Percentiles rank a stretch among this genome's conserved stretches.
phyloP scores from a whole-genome alignment of 495 filamentous ascomycete species.

The Parathielavia appendiculata region DNA sequence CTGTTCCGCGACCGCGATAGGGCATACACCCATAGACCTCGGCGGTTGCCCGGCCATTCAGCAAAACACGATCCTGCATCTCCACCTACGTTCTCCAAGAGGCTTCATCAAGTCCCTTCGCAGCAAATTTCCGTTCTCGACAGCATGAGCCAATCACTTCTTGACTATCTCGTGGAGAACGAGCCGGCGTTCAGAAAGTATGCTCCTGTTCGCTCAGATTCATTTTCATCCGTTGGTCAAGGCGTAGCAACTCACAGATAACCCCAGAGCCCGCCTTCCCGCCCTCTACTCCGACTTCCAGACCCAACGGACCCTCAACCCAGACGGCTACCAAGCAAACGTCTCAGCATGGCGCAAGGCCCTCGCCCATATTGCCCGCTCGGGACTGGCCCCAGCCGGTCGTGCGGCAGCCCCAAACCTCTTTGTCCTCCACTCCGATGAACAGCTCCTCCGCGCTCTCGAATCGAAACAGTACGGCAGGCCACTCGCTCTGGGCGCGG shows the following conservation, averaged over 20 bases:
- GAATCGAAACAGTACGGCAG: constrained; percentile 74
- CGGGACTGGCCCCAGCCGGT: constrained; percentile 43
- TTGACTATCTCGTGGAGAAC: constrained; percentile 44
- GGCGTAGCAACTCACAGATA: constrained; percentile 10
- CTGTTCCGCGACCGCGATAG: not conserved
- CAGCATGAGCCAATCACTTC: constrained; percentile 25
- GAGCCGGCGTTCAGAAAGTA: constrained; percentile 45
- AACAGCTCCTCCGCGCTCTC: constrained; percentile 63
- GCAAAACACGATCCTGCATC: not conserved
- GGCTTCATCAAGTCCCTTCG: not conserved
- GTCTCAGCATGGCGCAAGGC: constrained; percentile 75
- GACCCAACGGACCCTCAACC: constrained; percentile 71
- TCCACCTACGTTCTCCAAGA: not conserved
- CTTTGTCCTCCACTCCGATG: constrained; percentile 62
- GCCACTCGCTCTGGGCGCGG: constrained; percentile 75
- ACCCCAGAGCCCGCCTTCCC: constrained; percentile 67
- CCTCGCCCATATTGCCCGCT: constrained; percentile 59
- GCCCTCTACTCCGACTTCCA: constrained; percentile 94
- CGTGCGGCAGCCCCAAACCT: constrained; percentile 39
- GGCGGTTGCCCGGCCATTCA: not conserved
- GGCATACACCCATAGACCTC: too few species aligned
- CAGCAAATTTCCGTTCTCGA: too few species aligned
- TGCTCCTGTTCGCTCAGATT: not conserved
- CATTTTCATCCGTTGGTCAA: not conserved
- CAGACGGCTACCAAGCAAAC: constrained; percentile 86